Evolutionary conservation across 2,329 filamentous ascomycete species (phyloP), one percentile per base, ranked within the genome.

Genomic region (Delphinella strobiligena): DNA sequence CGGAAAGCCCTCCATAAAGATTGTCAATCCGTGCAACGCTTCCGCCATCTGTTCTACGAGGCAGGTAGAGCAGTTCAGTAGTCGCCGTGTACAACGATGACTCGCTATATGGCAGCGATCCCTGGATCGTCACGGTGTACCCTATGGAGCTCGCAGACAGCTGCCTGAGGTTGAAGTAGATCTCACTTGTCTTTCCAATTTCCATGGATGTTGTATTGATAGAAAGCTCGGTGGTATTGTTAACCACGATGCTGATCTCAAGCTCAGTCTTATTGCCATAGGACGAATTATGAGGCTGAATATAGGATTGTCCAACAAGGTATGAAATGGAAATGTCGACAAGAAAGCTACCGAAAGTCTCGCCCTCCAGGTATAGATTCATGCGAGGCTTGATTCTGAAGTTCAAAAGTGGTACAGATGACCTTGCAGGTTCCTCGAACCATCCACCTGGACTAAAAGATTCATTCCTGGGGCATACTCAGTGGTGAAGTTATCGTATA

Each of bases 401-500:
- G 46, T 66, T 56, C n/a, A 71, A 51, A 16, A 67, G 46, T 3
- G 61, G 59, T n/a, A 47, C 44, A 1, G 45, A 33, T 12, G 62
- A 62, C 19, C 36, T 45, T 8, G 41, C 16, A 11, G 68, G 66
- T 14, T 59, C 55, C 9, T 58, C 46, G 9, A 71, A 60, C 51
- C 61, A 59, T 18, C 68, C 68, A 17, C 65, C 66, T 0, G 67
- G 68, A 42, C 68, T 56, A 43, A 69, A 61, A 0, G 64, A 62
- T 4, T 58, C 55, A 47, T 68, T 63, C 36, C 67, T n/a, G n/a
- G n/a, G n/a, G n/a, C n/a, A n/a, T n/a, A n/a, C n/a, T n/a, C n/a
- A n/a, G n/a, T n/a, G n/a, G n/a, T n/a, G n/a, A n/a, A n/a, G n/a
- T n/a, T n/a, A n/a, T n/a, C n/a, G n/a, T n/a, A n/a, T n/a, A n/a